phyloP scores from a whole-genome alignment of 345 rosid species.

The Syzygium grande region DNA sequence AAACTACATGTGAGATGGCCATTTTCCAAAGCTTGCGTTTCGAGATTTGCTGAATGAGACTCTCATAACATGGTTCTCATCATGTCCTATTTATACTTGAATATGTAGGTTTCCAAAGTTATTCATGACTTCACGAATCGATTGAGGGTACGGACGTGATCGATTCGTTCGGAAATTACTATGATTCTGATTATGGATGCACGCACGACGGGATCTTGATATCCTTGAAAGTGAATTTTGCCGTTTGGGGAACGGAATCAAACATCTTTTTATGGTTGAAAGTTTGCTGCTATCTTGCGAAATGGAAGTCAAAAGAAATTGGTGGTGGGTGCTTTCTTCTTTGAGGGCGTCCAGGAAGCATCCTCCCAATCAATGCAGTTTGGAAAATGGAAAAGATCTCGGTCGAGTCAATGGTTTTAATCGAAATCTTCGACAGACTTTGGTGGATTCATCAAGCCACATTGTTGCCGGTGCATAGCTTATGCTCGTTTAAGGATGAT shows the following conservation, averaged over 20 bases:
- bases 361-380: not conserved
- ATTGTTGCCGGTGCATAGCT: not conserved
- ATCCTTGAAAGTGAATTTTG: not conserved
- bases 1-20: not conserved
- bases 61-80: not conserved
- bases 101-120: not conserved
- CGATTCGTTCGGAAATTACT: not conserved
- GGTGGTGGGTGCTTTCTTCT: not conserved
- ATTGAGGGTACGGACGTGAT: not conserved
- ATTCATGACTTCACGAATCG: no score
- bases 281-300: not conserved
- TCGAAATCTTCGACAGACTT: not conserved
- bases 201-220: no score
- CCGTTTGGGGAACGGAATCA: not conserved
- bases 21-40: not conserved
- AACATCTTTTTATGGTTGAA: no score
- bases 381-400: not conserved
- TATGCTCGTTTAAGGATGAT: not conserved
- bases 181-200: not conserved
- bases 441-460: not conserved
- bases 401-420: not conserved
- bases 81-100: not conserved
- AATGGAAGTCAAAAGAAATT: not conserved
- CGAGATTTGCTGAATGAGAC: not conserved
- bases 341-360: not conserved